Evolutionary conservation across 2,329 filamentous ascomycete species (phyloP).

Genomic region (Aspergillus ruber): DNA sequence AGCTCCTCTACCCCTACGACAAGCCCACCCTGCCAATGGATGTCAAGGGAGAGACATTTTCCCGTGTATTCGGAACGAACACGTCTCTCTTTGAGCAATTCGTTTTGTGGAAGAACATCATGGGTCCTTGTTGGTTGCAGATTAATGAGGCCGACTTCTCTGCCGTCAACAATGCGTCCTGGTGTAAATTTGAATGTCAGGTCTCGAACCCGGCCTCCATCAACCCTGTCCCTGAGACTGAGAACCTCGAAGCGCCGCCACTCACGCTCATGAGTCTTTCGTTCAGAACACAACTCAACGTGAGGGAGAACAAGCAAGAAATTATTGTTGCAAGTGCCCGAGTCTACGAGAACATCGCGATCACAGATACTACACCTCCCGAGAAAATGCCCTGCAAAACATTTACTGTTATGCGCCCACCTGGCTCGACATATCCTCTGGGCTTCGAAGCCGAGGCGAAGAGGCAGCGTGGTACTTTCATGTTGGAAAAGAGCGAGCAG

Average conservation of each 20-base stretch:
- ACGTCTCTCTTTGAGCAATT: slow-evolving; percentile 96
- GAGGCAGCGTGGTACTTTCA: slow-evolving; percentile 69
- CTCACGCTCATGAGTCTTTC: slow-evolving; percentile 94
- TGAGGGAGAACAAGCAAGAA: slow-evolving; percentile 92
- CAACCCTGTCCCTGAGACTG: slow-evolving; percentile 64
- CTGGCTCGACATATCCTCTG: slow-evolving; percentile 67
- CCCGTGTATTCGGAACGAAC: slow-evolving; percentile 86
- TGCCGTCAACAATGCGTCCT: slow-evolving; percentile 82
- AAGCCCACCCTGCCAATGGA: slow-evolving; percentile 68
- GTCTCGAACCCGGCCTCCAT: slow-evolving; percentile 73
- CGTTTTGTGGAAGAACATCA: slow-evolving; percentile 96
- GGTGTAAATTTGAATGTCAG: slow-evolving; percentile 90
- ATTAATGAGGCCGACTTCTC: slow-evolving; percentile 81
- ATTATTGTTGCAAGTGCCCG: slow-evolving; percentile 86
- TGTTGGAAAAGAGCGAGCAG: slow-evolving; percentile 74
- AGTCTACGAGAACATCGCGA: slow-evolving; percentile 82
- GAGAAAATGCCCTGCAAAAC: slow-evolving; percentile 84
- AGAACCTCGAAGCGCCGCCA: slow-evolving; percentile 75
- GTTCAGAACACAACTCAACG: slow-evolving; percentile 80
- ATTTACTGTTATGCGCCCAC: slow-evolving; percentile 84
- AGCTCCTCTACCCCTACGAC: slow-evolving; percentile 91
- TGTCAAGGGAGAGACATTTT: slow-evolving; percentile 77
- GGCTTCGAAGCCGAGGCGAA: slow-evolving; percentile 76
- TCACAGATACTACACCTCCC: slow-evolving; percentile 80
- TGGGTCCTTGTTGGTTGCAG: slow-evolving; percentile 96